Evolutionary conservation across 495 filamentous ascomycete genomes (phyloP).

Genomic region (Bacidia gigantensis): DNA sequence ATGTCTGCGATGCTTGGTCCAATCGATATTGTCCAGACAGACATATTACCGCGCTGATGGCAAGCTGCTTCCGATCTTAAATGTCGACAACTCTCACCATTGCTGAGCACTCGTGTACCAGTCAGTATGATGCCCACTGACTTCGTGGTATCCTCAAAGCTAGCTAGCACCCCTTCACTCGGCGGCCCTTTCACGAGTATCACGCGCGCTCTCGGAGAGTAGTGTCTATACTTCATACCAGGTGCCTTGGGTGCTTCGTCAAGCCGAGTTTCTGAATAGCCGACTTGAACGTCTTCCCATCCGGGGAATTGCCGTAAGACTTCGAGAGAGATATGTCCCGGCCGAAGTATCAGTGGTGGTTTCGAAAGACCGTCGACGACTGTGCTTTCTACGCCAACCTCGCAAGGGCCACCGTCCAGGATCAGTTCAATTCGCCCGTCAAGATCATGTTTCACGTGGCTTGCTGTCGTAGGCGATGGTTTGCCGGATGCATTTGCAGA

Average conservation of each 20-base stretch:
- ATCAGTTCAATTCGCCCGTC: constrained; percentile 74
- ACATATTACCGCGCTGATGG: not conserved
- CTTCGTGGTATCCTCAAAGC: not conserved
- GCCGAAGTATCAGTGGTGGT: constrained; percentile 71
- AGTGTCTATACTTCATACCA: constrained; percentile 99
- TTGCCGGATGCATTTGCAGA: constrained; percentile 89
- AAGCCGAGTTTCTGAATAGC: constrained; percentile 53
- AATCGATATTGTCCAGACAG: constrained; percentile 34
- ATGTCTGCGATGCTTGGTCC: constrained; percentile 56
- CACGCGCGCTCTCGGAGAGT: constrained; percentile 81
- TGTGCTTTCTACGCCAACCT: constrained; percentile 88
- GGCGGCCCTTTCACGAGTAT: constrained; percentile 52
- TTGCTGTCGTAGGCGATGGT: constrained; percentile 77
- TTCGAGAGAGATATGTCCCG: constrained; percentile 84
- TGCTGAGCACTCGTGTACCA: not conserved
- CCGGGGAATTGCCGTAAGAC: constrained; percentile 57
- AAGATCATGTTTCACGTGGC: constrained; percentile 79
- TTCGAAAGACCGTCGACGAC: constrained; percentile 79
- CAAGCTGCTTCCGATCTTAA: not conserved
- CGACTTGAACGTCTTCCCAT: constrained; percentile 65
- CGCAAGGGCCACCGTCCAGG: constrained; percentile 74
- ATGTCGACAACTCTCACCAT: not conserved
- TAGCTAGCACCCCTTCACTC: not conserved
- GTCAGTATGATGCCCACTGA: not conserved
- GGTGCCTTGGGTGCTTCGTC: constrained; percentile 60